Conservation (phyloP, 192 early-diverging fungal genomes). For the Podila clonocystis region DNA sequence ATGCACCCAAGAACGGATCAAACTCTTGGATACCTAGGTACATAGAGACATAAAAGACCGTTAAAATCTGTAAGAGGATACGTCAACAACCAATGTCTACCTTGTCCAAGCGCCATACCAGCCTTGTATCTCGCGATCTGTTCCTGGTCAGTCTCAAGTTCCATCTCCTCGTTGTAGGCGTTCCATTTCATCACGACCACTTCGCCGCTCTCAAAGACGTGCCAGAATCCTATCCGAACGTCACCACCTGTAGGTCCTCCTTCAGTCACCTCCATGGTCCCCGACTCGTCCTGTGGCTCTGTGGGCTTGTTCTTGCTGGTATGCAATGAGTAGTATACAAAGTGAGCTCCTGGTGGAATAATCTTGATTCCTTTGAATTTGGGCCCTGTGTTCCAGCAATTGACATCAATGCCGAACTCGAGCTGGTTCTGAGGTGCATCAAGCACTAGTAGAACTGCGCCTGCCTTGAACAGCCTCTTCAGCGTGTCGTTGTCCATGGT, state of each 20-base stretch:
- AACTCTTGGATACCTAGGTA: constrained; percentile 78
- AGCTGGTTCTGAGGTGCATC: constrained; percentile 73
- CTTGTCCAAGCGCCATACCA: constrained; percentile 57
- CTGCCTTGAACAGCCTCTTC: constrained; percentile 76
- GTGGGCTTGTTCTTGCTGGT: constrained; percentile 59
- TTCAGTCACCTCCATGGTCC: constrained; percentile 25
- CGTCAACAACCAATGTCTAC: neutral
- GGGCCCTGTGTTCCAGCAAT: constrained; percentile 90
- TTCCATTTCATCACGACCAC: constrained; percentile 88
- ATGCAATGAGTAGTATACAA: constrained; percentile 80
- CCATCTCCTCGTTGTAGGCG: constrained; percentile 71
- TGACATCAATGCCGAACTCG: constrained; percentile 92
- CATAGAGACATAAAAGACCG: neutral
- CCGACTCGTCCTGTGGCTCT: constrained; percentile 1
- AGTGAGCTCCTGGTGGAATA: constrained; percentile 95
- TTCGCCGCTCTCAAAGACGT: constrained; percentile 57
- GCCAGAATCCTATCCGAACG: constrained; percentile 23
- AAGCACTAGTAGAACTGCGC: constrained; percentile 83
- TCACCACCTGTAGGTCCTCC: constrained; percentile 29
- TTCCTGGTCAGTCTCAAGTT: constrained; percentile 63
- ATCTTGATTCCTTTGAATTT: constrained; percentile 92
- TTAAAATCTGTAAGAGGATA: neutral
- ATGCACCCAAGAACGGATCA: constrained; percentile 84
- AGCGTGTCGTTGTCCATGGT: constrained; percentile 88
- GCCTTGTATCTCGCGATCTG: constrained; percentile 68